Evolutionary conservation across 2,329 filamentous ascomycete genomes (phyloP).

Genomic region (Aspergillus puulaauensis): DNA sequence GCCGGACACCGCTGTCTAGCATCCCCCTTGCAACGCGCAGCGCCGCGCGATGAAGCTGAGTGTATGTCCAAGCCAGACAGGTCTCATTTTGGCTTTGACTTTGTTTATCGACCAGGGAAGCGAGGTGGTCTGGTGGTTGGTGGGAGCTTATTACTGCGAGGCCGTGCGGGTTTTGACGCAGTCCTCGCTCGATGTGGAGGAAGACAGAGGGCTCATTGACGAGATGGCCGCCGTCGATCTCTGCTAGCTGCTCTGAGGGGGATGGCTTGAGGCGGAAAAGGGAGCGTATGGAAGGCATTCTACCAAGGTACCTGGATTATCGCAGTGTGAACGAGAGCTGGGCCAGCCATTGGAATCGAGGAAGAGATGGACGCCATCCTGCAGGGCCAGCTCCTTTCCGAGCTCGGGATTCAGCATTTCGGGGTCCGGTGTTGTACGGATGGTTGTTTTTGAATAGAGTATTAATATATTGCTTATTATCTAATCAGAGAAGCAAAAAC

Average conservation of each 20-base stretch:
- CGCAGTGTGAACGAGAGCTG: too few species aligned
- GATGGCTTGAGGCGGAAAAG: not conserved
- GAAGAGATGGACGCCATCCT: too few species aligned
- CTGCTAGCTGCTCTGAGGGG: not conserved
- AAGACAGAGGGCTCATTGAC: not conserved
- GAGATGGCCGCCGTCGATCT: not conserved
- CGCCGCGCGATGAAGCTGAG: not conserved
- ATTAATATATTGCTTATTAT: not conserved
- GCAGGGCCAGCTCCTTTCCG: not conserved
- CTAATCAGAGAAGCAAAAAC: not conserved
- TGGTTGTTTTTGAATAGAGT: too few species aligned
- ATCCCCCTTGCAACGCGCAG: not conserved
- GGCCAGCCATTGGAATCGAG: too few species aligned
- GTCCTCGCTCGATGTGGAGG: not conserved
- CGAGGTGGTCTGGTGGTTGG: not conserved
- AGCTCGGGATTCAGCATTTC: not conserved
- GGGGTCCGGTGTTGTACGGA: not conserved
- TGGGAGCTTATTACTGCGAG: not conserved
- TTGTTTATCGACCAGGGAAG: not conserved
- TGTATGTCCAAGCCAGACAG: conserved; percentile 4
- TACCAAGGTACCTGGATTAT: not conserved
- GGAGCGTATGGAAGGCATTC: not conserved
- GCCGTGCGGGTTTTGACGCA: not conserved
- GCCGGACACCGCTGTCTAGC: not conserved
- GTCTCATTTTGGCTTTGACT: not conserved